phyloP scores from a whole-genome alignment of 169 alveolate genomes.

The Eimeria maxima region DNA sequence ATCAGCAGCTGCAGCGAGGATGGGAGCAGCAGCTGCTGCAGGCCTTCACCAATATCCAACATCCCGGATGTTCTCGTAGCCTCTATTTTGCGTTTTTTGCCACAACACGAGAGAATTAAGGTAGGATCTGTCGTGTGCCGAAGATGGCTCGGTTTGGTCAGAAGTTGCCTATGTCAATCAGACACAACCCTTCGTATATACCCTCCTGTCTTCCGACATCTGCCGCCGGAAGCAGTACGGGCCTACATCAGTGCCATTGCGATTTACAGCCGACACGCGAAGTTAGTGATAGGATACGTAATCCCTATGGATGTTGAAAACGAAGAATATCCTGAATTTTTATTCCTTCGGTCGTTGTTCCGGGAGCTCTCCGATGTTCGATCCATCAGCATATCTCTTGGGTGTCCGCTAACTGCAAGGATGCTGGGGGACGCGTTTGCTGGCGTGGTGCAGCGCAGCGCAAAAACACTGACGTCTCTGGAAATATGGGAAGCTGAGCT shows the following conservation, averaged over 20 bases:
- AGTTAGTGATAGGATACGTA: conserved; percentile 10
- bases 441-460: conserved; percentile 75
- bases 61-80: conserved; percentile 70
- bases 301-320: conserved; percentile 3
- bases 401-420: conserved; percentile 55
- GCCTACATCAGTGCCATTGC: conserved; percentile 35
- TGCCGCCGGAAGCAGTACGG: conserved; percentile 46
- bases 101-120: conserved; percentile 45
- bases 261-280: conserved; percentile 32
- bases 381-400: conserved; percentile 42
- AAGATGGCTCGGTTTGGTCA: conserved; percentile 43
- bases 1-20: conserved; percentile 47
- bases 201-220: conserved; percentile 51
- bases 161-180: conserved; percentile 67
- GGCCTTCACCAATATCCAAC: background rate
- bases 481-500: conserved; percentile 68
- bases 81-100: conserved; percentile 40
- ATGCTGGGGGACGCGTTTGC: conserved; percentile 52
- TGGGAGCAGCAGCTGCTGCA: conserved; percentile 7
- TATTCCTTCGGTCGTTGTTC: conserved; percentile 42
- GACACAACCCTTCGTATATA: conserved; percentile 45
- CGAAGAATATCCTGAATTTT: conserved; percentile 3
- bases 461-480: conserved; percentile 30
- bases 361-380: conserved; percentile 27
- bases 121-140: conserved; percentile 71